Conservation (phyloP, 768 basidiomycete genomes). For the Suillus americanus region DNA sequence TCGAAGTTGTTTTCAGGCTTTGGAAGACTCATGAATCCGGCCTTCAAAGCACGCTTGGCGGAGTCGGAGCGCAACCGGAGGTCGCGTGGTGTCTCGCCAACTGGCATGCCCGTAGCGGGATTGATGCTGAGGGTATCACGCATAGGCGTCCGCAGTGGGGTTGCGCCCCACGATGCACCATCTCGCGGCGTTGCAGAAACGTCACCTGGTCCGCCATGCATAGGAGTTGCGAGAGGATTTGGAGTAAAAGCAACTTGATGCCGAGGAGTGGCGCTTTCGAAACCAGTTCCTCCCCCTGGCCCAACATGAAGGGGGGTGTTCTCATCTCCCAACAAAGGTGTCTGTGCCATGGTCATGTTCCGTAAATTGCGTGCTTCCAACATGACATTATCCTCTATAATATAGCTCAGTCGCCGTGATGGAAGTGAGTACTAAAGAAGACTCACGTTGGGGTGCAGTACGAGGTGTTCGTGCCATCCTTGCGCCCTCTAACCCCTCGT, state of each 20-base stretch:
- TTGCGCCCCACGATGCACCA: constrained; percentile 47
- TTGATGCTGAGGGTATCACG: constrained; percentile 93
- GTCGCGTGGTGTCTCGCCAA: constrained; percentile 75
- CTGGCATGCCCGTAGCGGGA: constrained; percentile 55
- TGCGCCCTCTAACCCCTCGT: constrained; percentile 85
- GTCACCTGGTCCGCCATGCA: constrained; percentile 44
- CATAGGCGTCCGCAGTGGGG: constrained; percentile 92
- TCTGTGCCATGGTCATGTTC: constrained; percentile 90
- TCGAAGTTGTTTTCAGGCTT: constrained; percentile 98
- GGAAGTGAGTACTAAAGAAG: neutral
- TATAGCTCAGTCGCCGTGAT: constrained; percentile 9
- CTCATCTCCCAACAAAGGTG: constrained; percentile 93
- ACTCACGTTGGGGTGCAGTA: constrained; percentile 90
- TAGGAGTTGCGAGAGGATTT: constrained; percentile 91
- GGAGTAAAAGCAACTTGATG: constrained; percentile 91
- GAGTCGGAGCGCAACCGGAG: constrained; percentile 60
- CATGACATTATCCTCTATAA: constrained; percentile 90
- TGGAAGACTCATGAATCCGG: constrained; percentile 82
- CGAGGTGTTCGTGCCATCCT: constrained; percentile 92
- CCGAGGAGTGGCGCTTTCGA: constrained; percentile 92
- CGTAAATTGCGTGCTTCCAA: constrained; percentile 94
- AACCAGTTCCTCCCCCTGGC: constrained; percentile 83
- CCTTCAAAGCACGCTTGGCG: constrained; percentile 73
- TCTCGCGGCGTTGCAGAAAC: constrained; percentile 57
- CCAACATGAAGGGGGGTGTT: constrained; percentile 88